Percentiles rank a stretch among this genome's conserved stretches.
These are phyloP conservation scores for Diphasiastrum complanatum DNA, from an alignment of 83 land plant species.

Conservation along the genomic window DNA sequence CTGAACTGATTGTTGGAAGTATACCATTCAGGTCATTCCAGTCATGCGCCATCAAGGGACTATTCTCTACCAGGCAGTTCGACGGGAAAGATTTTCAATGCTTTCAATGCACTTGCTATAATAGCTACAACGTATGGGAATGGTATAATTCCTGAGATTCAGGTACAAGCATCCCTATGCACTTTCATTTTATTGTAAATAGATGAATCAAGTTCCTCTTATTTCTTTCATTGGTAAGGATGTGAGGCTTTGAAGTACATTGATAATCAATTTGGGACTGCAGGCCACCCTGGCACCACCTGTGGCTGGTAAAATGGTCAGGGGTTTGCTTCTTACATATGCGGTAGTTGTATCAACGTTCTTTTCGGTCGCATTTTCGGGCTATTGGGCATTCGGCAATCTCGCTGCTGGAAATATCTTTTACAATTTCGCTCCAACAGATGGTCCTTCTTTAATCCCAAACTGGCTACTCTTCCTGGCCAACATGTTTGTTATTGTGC, in stretches of 20 bases:
- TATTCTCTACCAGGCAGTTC: conserved; percentile 48
- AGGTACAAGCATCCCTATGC: conserved; percentile 32
- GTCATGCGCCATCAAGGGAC: conserved; percentile 51
- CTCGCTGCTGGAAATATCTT: conserved; percentile 51
- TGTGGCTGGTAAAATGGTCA: conserved; percentile 74
- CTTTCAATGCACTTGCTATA: conserved; percentile 69
- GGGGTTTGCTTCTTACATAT: conserved; percentile 76
- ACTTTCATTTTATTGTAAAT: background rate
- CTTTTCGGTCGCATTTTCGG: conserved; percentile 61
- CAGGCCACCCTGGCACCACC: conserved; percentile 97
- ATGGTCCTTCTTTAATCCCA: conserved; percentile 61
- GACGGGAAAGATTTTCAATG: conserved; percentile 40
- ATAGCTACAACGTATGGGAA: conserved; percentile 59
- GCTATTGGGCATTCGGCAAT: conserved; percentile 91
- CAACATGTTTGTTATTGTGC: conserved; percentile 54
- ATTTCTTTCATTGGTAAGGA: background rate
- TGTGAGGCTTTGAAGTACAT: background rate
- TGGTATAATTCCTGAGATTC: conserved; percentile 84
- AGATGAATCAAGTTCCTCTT: background rate
- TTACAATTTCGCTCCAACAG: conserved; percentile 49
- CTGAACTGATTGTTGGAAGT: too few relatives aligned
- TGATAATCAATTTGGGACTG: background rate
- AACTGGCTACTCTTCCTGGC: conserved; percentile 59
- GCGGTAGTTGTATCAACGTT: conserved; percentile 54
- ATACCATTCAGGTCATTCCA: conserved; percentile 58